A percentile compares a stretch with the other conserved stretches of the same genome.
Conservation (phyloP, 208 protist genomes). For the Crithidia brevicula region DNA sequence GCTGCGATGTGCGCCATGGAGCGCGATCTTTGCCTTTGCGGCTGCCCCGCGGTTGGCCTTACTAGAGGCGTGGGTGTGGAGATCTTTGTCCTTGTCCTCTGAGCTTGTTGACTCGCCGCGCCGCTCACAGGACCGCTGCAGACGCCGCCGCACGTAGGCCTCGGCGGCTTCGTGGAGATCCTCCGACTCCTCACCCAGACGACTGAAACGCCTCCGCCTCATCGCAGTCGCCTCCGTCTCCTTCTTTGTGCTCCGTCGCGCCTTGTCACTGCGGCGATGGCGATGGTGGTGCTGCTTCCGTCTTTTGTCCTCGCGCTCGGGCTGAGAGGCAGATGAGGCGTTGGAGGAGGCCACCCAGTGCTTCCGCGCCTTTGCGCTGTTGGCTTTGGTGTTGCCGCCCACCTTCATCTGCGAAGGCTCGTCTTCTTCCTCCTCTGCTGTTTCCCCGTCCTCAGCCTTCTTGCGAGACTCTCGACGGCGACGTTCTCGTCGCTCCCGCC, state of each 20-base stretch:
- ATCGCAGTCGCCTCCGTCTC: not conserved
- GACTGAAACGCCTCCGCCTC: not conserved
- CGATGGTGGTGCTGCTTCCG: not conserved
- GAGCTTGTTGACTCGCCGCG: not conserved
- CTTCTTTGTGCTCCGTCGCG: not conserved
- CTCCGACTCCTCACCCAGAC: not conserved
- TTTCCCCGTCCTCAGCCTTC: not conserved
- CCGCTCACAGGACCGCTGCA: not conserved
- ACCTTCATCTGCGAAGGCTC: not conserved
- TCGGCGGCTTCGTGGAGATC: not conserved
- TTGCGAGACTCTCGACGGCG: not conserved
- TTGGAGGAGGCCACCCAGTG: not conserved
- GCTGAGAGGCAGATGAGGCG: not conserved
- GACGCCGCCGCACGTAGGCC: slow-evolving; percentile 1
- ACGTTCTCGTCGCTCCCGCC: slow-evolving; percentile 7
- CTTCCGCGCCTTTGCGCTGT: not conserved
- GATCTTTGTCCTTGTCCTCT: not conserved
- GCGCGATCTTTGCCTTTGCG: too few species aligned
- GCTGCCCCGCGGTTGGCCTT: not conserved
- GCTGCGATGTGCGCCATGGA: too few species aligned
- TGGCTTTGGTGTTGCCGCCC: not conserved
- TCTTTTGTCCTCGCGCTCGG: not conserved
- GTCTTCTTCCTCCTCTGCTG: not conserved
- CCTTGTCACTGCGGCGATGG: not conserved
- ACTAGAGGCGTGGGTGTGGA: not conserved